Percentiles rank a stretch among this genome's conserved stretches.
Evolutionary conservation across 148 eudicot species (phyloP).

Genomic region (Nyssa sinensis): DNA sequence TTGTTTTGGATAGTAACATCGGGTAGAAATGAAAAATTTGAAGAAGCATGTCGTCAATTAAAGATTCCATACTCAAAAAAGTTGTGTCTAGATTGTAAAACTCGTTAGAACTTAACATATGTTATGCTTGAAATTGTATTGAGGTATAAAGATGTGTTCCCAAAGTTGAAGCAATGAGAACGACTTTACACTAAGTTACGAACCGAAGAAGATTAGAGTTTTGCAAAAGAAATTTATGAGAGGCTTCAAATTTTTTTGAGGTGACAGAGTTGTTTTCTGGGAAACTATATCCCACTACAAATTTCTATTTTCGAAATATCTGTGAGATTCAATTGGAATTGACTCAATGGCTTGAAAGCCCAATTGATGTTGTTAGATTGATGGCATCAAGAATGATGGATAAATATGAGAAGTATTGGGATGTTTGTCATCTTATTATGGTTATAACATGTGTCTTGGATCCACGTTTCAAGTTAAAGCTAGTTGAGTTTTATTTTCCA

Average conservation of each 20-base stretch:
- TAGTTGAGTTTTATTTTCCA: slow-evolving; percentile 1
- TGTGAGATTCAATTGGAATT: slow-evolving; percentile 7
- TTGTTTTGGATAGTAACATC: too few relatives aligned
- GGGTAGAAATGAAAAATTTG: too few relatives aligned
- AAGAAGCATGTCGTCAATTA: too few relatives aligned
- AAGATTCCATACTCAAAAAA: too few relatives aligned
- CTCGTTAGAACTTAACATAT: too few relatives aligned
- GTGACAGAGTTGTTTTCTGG: slow-evolving; percentile 4
- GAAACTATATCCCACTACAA: neutral
- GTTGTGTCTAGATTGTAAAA: too few relatives aligned
- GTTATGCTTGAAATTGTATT: too few relatives aligned
- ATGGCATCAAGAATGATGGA: slow-evolving; percentile 16
- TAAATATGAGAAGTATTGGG: slow-evolving; percentile 21
- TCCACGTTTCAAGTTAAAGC: slow-evolving; percentile 8
- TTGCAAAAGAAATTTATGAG: slow-evolving; percentile 6
- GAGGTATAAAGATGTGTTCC: too few relatives aligned
- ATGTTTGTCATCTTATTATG: neutral
- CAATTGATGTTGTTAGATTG: neutral
- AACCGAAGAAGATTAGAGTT: slow-evolving; percentile 20
- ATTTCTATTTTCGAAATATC: slow-evolving; percentile 6
- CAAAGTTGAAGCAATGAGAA: too few relatives aligned
- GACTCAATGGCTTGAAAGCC: slow-evolving; percentile 4
- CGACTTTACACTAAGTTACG: too few relatives aligned
- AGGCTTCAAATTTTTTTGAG: slow-evolving; percentile 11
- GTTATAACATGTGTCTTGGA: slow-evolving; percentile 19